Evolutionary conservation across 345 rosid species (phyloP).

Genomic region (Sonneratia caseolaris): DNA sequence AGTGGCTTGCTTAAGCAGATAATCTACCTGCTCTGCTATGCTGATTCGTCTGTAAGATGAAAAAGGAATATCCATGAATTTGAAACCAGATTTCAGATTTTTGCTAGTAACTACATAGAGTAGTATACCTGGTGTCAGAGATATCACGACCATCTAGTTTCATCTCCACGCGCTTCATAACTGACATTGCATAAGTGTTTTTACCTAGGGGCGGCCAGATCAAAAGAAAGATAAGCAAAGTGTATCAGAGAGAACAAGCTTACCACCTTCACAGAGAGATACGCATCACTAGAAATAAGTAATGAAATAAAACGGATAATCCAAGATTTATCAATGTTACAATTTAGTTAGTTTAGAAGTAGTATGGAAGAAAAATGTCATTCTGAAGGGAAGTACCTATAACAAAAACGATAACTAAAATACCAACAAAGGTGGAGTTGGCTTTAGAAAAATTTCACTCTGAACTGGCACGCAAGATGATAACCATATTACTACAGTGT

Average conservation of each 20-base stretch:
- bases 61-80: not conserved
- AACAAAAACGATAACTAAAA: too few species aligned
- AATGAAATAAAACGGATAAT: not conserved
- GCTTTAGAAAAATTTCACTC: too few species aligned
- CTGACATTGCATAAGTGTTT: constrained; percentile 78
- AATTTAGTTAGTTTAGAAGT: not conserved
- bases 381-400: not conserved
- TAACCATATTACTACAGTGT: too few species aligned
- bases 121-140: constrained; percentile 46
- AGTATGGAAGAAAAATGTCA: not conserved
- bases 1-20: constrained; percentile 75
- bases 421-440: not conserved
- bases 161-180: constrained; percentile 67
- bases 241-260: not conserved
- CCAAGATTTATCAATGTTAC: not conserved
- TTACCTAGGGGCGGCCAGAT: constrained; percentile 33
- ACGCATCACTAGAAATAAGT: not conserved
- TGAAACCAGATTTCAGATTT: not conserved
- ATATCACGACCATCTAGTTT: constrained; percentile 74
- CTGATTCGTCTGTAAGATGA: constrained; percentile 45
- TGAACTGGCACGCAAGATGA: too few species aligned
- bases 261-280: not conserved
- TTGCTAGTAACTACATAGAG: not conserved
- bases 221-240: not conserved
- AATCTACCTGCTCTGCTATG: constrained; percentile 73